Evolutionary conservation across 2,329 filamentous ascomycete genomes (phyloP), one percentile per base, ranked within the genome.

Genomic region (Xenoacremonium recifei): DNA sequence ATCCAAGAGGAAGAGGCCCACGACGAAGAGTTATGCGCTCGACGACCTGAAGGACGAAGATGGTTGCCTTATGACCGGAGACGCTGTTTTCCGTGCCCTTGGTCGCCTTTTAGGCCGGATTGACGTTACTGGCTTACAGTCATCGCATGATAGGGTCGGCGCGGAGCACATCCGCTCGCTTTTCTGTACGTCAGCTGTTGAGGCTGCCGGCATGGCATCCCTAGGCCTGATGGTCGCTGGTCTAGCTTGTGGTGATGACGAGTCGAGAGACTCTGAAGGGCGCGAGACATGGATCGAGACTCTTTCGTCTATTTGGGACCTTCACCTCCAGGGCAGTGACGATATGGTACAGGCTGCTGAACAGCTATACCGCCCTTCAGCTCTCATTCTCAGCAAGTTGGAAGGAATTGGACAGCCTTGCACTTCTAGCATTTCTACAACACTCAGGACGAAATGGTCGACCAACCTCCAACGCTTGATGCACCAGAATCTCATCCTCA

Each of bases 121-220:
- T 5, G 64, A 70, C 21, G 55, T 59, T 12, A 57, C 58, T 6
- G 50, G 57, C 4, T 56, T 51, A 3, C 57, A 59, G 18, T 64
- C 65, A 9, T 65, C 69, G 11, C 69, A 70, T 45, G 66, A 71
- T 51, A 69, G 60, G 39, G 77, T 80, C 51, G 79, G 79, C 13
- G 73, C 73, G 2, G 77, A 81, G 54, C 77, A 81, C 47, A 70
- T 82, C 52, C 76, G 73, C 50, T 77, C 77, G 4, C 64, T 82
- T 6, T 81, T 82, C 55, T 73, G 68, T 40, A 67, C 67, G 1
- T 65, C 77, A 1, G 70, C 72, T 0, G 48, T 65, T 7, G 78
- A 80, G 15, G 67, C 71, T 6, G 65, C 72, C 12, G 59, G 64
- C 4, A 60, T 79, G 5, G 60, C 73, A 12, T 68, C 68, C 2